Base-by-base conservation (phyloP, 1,284 basidiomycete species). In the Ceratobasidium sp. region DNA sequence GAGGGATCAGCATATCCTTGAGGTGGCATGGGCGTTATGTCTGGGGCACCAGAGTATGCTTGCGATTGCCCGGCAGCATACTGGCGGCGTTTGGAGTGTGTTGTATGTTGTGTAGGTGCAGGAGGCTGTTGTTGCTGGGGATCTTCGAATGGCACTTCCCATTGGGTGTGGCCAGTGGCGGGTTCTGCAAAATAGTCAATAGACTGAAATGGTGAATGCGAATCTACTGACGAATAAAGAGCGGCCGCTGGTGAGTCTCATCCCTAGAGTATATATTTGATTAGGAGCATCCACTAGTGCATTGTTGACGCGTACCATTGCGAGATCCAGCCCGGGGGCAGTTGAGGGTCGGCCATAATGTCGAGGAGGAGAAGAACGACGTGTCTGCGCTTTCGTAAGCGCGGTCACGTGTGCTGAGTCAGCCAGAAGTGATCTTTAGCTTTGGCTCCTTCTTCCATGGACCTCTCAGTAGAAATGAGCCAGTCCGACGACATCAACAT, bases 41-140 rank as follows among this genome's bases (percentile, higher is more conserved):
- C 82, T 2, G 79, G 77, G 32, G 75, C 79, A 44, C 92, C 91
- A 80, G 94, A 94, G 83, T 96, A 96, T 2, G 90, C 92, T 82
- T 96, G 93, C 1, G 94, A 95, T 84, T 96, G 94, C 13, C 93
- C 94, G 5, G 93, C 90, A 66, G 96, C 95, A 84, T 97, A 97
- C 84, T 96, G 95, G 69, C 95, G 91, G 80, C 95, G 90, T 85
- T 94, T 95, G 32, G 85, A 15, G 77, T 86, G 84, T 46, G 79
- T 29, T 4, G 51, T 80, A 77, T 22, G 79, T 59, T 15, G 81
- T 77, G 46, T 80, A 73, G 40, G 78, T 78, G 76, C 76, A 80
- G 54, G 80, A 77, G 54, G 81, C 62, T 80, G 67, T 80, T 80
- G 46, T 32, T 61, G 62, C 9, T 37, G 34, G 19, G 66, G 44